phyloP scores from a whole-genome alignment of 1,139 yeast species.

The Pneumocystis wakefieldiae region DNA sequence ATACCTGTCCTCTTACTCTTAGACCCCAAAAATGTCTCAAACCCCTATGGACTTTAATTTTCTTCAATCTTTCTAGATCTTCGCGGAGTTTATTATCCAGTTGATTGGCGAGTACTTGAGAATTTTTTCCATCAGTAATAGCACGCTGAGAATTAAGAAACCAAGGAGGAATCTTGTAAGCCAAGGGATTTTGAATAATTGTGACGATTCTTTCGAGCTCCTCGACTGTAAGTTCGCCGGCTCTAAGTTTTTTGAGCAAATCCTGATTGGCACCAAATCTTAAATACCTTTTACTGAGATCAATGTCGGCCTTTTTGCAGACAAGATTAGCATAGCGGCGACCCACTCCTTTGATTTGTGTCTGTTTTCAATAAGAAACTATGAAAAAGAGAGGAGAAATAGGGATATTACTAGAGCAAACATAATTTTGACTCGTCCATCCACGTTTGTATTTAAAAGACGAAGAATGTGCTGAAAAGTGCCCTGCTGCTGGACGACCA shows the following conservation, averaged over 20 bases:
- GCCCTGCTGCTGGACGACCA: conserved; percentile 98
- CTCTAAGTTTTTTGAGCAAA: conserved; percentile 25
- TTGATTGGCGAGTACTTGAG: conserved; percentile 97
- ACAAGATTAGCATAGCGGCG: conserved; percentile 99
- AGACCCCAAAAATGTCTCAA: conserved; percentile 99
- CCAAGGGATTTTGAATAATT: conserved; percentile 99
- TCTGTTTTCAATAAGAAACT: conserved; percentile 22
- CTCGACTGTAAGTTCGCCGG: conserved; percentile 99
- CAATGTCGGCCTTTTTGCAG: conserved; percentile 99
- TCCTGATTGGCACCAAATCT: background rate
- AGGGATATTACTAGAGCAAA: conserved; percentile 51
- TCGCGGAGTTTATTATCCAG: conserved; percentile 99
- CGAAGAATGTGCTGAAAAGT: conserved; percentile 99
- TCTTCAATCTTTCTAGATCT: conserved; percentile 98
- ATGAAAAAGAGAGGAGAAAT: background rate
- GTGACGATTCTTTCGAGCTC: conserved; percentile 99
- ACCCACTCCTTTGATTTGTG: conserved; percentile 98
- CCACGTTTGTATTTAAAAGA: conserved; percentile 99
- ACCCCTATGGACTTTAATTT: conserved; percentile 99
- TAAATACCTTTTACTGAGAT: conserved; percentile 62
- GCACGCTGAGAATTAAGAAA: conserved; percentile 99
- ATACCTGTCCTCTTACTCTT: conserved; percentile 31
- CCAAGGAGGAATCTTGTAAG: conserved; percentile 99
- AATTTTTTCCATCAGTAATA: conserved; percentile 96
- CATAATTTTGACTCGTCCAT: conserved; percentile 99